phyloP scores from a whole-genome alignment of 164 flowering plant species.

The Annona cherimola region DNA sequence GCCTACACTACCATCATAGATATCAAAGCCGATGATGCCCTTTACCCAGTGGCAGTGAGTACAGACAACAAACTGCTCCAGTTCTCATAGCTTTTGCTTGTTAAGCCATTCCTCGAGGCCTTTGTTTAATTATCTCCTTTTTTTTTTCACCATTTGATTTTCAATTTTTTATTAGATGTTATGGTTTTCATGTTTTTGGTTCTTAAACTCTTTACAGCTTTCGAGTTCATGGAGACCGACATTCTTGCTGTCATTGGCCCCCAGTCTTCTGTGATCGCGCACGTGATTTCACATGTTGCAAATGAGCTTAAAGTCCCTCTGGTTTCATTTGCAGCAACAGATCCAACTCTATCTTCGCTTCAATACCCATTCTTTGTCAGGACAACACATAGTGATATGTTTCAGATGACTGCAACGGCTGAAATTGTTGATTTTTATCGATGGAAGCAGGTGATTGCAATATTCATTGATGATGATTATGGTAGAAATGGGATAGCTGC shows the following conservation, averaged over 20 bases:
- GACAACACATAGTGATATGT: slow-evolving; percentile 65
- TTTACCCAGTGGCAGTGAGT: background rate
- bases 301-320: slow-evolving; percentile 83
- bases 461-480: slow-evolving; percentile 71
- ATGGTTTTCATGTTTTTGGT: background rate
- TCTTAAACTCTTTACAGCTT: slow-evolving; percentile 33
- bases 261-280: slow-evolving; percentile 77
- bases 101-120: background rate
- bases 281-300: slow-evolving; percentile 60
- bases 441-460: slow-evolving; percentile 72
- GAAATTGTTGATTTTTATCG: slow-evolving; percentile 59
- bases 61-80: too few species aligned
- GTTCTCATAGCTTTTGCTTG: background rate
- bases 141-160: background rate
- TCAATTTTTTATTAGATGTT: background rate
- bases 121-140: too few species aligned
- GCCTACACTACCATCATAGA: background rate
- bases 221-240: slow-evolving; percentile 79
- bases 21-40: background rate
- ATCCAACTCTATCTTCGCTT: slow-evolving; percentile 72
- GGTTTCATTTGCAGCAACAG: slow-evolving; percentile 86
- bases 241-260: slow-evolving; percentile 81
- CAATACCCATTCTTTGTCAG: slow-evolving; percentile 79
- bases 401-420: slow-evolving; percentile 85
- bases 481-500: slow-evolving; percentile 86